Base-by-base conservation (phyloP, 2,329 filamentous ascomycete species). In the Curvularia sp. region DNA sequence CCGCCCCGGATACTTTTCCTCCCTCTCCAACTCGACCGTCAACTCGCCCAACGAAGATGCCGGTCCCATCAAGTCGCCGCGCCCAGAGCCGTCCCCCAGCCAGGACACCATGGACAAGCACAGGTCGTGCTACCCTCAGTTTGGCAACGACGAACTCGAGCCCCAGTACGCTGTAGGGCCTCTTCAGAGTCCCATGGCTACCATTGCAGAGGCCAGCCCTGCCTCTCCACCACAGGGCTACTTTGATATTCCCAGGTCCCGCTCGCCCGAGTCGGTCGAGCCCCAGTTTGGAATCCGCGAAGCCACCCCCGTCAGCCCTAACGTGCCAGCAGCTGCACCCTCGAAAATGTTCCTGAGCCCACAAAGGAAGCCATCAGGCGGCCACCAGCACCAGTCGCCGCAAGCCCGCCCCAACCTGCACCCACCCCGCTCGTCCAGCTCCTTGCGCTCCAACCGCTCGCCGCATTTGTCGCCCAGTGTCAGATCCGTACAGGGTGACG, bases 1-100 rank as follows among this genome's bases (percentile, higher is more conserved):
- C 64, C 86, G 92, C 62, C 90, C 91, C 3, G 91, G 89, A 18
- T 96, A 92, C 78, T 93, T 93, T 74, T 89, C 92, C 41, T 90
- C 89, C 53, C 79, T 89, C 67, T 92, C 89, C 52, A 68, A 41
- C 82, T 76, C 68, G 62, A 69, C 68, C 63, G 87, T 70, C 53
- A 89, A 90, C 66, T 80, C 79, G 41, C 83, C 83, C 3, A 84
- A 86, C 49, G 78, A 81, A 20, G 77, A 78, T 24, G 75, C 75
- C 15, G 64, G 61, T n/a, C 75, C 71, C 18, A 66, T 68, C 58
- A 61, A 54, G 28, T 67, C 65, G 41, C 73, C 68, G n/a, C 61
- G 55, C 4, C 67, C 67, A 42, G 68, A 66, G 60, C 54, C 61
- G 7, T 75, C 67, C n/a, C 71, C 67, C 26, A 71, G 65, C 12